Base-by-base conservation (phyloP, 495 filamentous ascomycete species). In the Penicillium chermesinum region DNA sequence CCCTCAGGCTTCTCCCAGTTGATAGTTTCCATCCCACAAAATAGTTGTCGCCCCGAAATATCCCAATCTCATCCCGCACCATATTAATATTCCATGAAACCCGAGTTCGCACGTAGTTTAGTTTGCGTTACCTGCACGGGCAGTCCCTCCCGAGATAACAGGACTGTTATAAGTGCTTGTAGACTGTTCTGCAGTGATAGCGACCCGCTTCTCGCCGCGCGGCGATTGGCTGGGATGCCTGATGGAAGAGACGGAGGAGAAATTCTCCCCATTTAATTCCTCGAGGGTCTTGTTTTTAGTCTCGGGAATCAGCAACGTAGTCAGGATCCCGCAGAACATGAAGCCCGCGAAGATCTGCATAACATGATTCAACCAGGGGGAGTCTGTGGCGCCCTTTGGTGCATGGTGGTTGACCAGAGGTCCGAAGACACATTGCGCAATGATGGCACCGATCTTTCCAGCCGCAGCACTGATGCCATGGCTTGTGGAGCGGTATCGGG, bases 381-480 rank as follows among this genome's bases (percentile, higher is more conserved):
- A 64, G 7, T 54, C 64, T 14, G 64, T 55, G 0, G 67, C 63
- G 5, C 37, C 50, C 18, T 58, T 58, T 32, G 58, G 55, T 0
- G 71, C 64, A 9, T 72, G 72, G n/a, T 57, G 57, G 41, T 66
- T 59, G 2, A 65, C 65, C 17, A 76, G 61, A n/a, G 73, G 73
- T 0, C 72, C 73, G 42, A 77, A 75, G 30, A 77, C 70, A 43
- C 72, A 77, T 44, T 73, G 65, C 3, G 62, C 65, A 22, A 76
- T 66, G 41, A 76, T 91, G 42, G 89, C 85, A 7, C 89, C 88
- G 12, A 93, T 62, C 62, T 96, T 96, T 32, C 90, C 90, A 2
- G 83, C 73, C 0, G 85, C 89, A 10, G 89, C 90, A 4, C 83
- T 88, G 62, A 96, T 77, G 40, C 90, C 90, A 66, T 95, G 89